Conservation (phyloP, 805 yeast species). For the Starmera caribaea region DNA sequence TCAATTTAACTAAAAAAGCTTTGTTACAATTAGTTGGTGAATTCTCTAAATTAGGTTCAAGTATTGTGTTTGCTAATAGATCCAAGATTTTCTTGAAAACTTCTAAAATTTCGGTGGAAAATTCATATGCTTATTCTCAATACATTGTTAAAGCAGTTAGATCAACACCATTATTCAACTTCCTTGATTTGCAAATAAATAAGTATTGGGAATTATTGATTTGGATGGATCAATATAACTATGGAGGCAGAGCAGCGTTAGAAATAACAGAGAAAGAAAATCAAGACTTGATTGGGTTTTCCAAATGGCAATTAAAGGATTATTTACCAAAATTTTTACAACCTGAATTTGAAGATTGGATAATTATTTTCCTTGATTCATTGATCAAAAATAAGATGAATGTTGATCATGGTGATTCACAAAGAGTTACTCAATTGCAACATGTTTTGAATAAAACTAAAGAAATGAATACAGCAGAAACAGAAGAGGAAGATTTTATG, state of each 20-base stretch:
- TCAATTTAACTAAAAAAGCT: conserved; percentile 76
- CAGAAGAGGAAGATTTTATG: conserved; percentile 26
- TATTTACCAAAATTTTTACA: conserved; percentile 69
- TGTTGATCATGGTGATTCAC: conserved; percentile 28
- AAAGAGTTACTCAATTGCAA: conserved; percentile 61
- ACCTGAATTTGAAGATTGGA: conserved; percentile 84
- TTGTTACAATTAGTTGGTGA: conserved; percentile 73
- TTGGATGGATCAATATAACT: conserved; percentile 92
- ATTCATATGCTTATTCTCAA: conserved; percentile 85
- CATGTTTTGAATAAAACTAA: conserved; percentile 39
- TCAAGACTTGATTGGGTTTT: conserved; percentile 30
- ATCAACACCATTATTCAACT: conserved; percentile 73
- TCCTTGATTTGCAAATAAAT: conserved; percentile 61
- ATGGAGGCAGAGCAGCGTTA: conserved; percentile 56
- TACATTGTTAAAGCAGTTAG: conserved; percentile 71
- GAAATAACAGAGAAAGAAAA: conserved; percentile 26
- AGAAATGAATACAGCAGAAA: conserved; percentile 14
- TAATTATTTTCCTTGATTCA: conserved; percentile 63
- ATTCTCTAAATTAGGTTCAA: conserved; percentile 70
- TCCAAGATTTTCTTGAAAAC: conserved; percentile 69
- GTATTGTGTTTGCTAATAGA: conserved; percentile 70
- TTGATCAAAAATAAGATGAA: conserved; percentile 42
- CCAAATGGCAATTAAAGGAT: conserved; percentile 73
- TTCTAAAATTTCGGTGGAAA: conserved; percentile 66
- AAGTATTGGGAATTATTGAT: conserved; percentile 88